Conservation (phyloP, 2,329 filamentous ascomycete genomes). For the Neofusicoccum sp. region DNA sequence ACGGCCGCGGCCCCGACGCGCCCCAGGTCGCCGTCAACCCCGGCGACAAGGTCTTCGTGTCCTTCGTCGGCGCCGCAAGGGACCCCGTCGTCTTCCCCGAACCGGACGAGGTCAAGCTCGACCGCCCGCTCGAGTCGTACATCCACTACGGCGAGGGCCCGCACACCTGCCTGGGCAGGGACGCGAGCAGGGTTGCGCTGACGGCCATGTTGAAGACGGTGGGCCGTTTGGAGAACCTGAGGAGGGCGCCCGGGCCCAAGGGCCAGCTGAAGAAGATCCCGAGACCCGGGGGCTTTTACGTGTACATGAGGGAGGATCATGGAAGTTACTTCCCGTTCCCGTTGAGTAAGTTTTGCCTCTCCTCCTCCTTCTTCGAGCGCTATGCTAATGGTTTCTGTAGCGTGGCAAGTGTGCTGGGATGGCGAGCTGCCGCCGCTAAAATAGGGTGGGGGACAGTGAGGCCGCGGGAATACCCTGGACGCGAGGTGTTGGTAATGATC, state of each 20-base stretch:
- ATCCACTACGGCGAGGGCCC: slow-evolving; percentile 63
- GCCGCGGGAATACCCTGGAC: background rate
- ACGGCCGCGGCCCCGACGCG: slow-evolving; percentile 38
- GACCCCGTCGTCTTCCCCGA: slow-evolving; percentile 56
- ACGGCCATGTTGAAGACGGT: slow-evolving; percentile 67
- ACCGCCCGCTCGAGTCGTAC: slow-evolving; percentile 63
- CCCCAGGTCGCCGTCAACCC: slow-evolving; percentile 50
- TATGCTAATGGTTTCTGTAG: slow-evolving; percentile 27
- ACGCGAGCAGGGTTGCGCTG: slow-evolving; percentile 61
- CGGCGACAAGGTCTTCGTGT: slow-evolving; percentile 63
- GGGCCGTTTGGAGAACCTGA: slow-evolving; percentile 60
- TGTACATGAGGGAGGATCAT: slow-evolving; percentile 23
- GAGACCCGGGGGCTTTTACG: slow-evolving; percentile 28
- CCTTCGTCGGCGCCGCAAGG: slow-evolving; percentile 49
- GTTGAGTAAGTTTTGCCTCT: slow-evolving; percentile 27
- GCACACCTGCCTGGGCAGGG: slow-evolving; percentile 61
- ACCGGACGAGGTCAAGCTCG: slow-evolving; percentile 60
- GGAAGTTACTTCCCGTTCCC: slow-evolving; percentile 26
- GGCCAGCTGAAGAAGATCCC: slow-evolving; percentile 67
- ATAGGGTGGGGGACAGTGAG: background rate
- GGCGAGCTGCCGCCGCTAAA: slow-evolving; percentile 20
- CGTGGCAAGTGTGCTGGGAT: slow-evolving; percentile 23
- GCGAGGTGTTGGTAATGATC: no score
- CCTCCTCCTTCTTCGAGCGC: slow-evolving; percentile 35
- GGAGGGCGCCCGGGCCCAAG: slow-evolving; percentile 61